These are phyloP conservation scores for Magnusiomyces tetraspermus DNA, from an alignment of 1,139 yeast species.

Conservation along the genomic window DNA sequence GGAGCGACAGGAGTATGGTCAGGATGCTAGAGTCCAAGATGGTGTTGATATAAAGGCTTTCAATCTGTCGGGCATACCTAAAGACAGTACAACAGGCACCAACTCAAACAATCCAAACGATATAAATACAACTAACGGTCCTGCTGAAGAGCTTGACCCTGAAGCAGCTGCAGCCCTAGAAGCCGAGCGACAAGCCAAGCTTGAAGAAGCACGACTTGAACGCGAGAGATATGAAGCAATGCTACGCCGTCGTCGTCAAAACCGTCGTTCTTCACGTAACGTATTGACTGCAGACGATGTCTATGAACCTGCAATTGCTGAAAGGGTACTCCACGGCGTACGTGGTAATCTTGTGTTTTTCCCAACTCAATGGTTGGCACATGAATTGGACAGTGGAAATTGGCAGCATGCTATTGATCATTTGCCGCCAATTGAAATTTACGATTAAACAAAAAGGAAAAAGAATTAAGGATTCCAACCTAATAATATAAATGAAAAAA, in stretches of 20 bases:
- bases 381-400: constrained; percentile 74
- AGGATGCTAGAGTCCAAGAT: constrained; percentile 4
- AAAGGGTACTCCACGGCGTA: constrained; percentile 58
- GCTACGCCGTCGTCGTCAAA: constrained; percentile 8
- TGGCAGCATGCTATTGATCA: constrained; percentile 95
- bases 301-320: constrained; percentile 70
- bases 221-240: constrained; percentile 7
- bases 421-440: constrained; percentile 90
- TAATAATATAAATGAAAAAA: too few relatives aligned
- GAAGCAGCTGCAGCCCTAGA: not conserved
- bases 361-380: constrained; percentile 83
- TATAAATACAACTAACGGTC: not conserved
- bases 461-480: too few relatives aligned
- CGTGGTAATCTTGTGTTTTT: constrained; percentile 84
- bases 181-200: not conserved
- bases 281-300: constrained; percentile 37
- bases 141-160: not conserved
- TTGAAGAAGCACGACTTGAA: not conserved
- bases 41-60: too few relatives aligned
- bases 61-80: too few relatives aligned
- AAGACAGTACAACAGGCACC: too few relatives aligned
- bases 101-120: not conserved
- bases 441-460: too few relatives aligned
- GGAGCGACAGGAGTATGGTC: constrained; percentile 11
- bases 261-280: constrained; percentile 4